Base-by-base conservation (phyloP, 306 rosid species). In the Medicago lupulina region DNA sequence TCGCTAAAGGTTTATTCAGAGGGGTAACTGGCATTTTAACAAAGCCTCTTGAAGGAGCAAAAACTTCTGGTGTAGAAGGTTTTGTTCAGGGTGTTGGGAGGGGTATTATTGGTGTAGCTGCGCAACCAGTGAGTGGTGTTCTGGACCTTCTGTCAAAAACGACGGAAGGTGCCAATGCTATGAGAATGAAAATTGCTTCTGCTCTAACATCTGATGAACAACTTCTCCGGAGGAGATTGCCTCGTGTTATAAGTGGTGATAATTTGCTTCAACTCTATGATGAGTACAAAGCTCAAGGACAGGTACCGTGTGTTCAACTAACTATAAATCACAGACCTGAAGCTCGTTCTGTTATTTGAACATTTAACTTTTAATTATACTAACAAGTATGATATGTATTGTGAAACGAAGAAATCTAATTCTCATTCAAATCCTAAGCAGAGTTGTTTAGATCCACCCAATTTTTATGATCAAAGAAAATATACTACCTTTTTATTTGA, bases 1-100 rank as follows among this genome's bases (percentile, higher is more conserved):
- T 95, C 2, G 99, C 99, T 36, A 95, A 95, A 87, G 99, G 99
- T 71, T 86, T 95, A 53, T 95, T 95, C 77, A 89, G 99, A 88
- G 99, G 99, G 38, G 99, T 95, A 49, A 95, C 97, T 75, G 99
- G 99, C 70, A 95, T 95, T 85, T 84, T 95, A 70, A 92, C 97
- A 69, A 95, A 95, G 83, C 99, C 99, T 79, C 92, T 95, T 31
- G 99, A 95, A 88, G 99, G 99, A 62, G 99, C 99, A 58, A 95
- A 95, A 86, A 11, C 84, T 85, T 95, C 97, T 70, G 99, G 99
- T 23, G 96, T 95, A 21, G 99, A 95, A 88, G 99, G 99, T 77
- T 95, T 95, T 90, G 99, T 95, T 84, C 99, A 95, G 88, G 99
- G 99, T 69, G 97, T 95, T 85, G 99, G 99, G 59, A 95, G 88